These are phyloP conservation scores for Gossypium gossypioides DNA, from an alignment of 441 rosid species.

Conservation along the genomic window DNA sequence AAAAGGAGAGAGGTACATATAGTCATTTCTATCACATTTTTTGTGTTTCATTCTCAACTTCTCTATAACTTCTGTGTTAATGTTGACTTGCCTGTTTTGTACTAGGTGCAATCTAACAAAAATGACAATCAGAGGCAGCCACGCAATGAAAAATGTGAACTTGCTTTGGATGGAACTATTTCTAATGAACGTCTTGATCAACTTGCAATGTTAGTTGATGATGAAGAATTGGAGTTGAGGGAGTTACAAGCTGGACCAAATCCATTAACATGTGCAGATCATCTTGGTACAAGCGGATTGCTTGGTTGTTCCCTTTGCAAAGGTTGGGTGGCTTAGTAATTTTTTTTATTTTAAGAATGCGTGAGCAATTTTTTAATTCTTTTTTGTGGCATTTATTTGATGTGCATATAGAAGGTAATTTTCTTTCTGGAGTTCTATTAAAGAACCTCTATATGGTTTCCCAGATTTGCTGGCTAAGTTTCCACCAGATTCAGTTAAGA, in stretches of 20 bases:
- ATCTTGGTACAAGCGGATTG: constrained; percentile 41
- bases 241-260: constrained; percentile 60
- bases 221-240: constrained; percentile 82
- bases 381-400: not conserved
- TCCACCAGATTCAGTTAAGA: constrained; percentile 73
- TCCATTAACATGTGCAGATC: constrained; percentile 51
- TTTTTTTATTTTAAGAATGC: constrained; percentile 13
- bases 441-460: constrained; percentile 19
- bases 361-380: not conserved
- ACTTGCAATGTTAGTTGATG: constrained; percentile 53
- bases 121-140: constrained; percentile 30
- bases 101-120: constrained; percentile 40
- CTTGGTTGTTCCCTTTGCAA: constrained; percentile 66
- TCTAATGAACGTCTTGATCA: constrained; percentile 32
- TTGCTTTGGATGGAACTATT: constrained; percentile 36
- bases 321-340: constrained; percentile 50
- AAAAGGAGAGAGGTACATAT: constrained; percentile 48
- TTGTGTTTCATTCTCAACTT: constrained; percentile 11
- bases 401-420: not conserved
- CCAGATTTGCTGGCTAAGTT: constrained; percentile 73
- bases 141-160: constrained; percentile 56
- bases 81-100: constrained; percentile 20
- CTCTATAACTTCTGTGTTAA: constrained; percentile 3
- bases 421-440: constrained; percentile 2
- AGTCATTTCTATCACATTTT: constrained; percentile 8